Evolutionary conservation across 495 filamentous ascomycete species (phyloP).

Genomic region (Bacidia rubella): DNA sequence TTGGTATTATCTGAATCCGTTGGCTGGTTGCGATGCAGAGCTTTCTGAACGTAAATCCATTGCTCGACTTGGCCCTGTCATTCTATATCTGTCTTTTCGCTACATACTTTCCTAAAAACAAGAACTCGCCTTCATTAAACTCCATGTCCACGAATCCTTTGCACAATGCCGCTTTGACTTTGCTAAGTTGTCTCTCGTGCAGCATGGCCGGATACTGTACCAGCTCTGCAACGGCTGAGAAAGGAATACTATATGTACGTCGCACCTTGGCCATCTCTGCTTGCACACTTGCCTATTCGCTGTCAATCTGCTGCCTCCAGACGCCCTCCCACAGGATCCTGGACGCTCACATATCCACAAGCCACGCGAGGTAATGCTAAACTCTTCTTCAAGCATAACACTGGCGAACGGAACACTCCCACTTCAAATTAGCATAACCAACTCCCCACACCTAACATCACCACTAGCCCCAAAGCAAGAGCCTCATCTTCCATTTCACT

Average conservation of each 20-base stretch:
- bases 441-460: constrained; percentile 20
- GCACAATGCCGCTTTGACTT: too few species aligned
- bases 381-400: constrained; percentile 26
- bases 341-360: too few species aligned
- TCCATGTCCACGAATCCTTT: too few species aligned
- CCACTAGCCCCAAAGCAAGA: neutral
- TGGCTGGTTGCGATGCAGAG: too few species aligned
- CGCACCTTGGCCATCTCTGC: too few species aligned
- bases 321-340: neutral
- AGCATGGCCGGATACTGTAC: neutral
- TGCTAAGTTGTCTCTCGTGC: too few species aligned
- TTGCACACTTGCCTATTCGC: neutral
- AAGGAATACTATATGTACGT: neutral
- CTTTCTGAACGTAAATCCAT: too few species aligned
- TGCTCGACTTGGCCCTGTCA: too few species aligned
- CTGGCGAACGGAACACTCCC: constrained; percentile 43
- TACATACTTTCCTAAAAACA: too few species aligned
- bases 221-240: neutral
- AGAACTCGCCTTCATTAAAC: too few species aligned
- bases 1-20: neutral
- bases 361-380: too few species aligned
- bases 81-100: too few species aligned
- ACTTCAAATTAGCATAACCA: constrained; percentile 37
- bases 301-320: neutral
- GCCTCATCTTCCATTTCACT: constrained; percentile 33